A percentile compares a stretch with the other conserved stretches of the same genome.
These are phyloP conservation scores for Fomitopsis betulina DNA, from an alignment of 1,284 basidiomycete genomes.

Conservation along the genomic window DNA sequence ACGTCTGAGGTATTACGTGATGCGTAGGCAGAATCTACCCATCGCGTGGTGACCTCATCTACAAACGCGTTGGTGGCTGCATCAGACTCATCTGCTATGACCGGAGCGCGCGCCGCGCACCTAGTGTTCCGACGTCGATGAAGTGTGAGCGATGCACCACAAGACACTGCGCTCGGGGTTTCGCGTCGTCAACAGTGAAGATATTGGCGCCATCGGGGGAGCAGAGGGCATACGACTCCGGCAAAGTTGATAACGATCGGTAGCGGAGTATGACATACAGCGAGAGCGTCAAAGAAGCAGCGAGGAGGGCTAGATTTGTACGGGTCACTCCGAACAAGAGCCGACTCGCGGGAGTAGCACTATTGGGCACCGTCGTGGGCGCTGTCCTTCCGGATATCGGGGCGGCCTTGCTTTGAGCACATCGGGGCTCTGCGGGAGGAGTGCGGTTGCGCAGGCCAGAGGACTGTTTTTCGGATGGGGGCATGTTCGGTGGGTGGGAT, in stretches of 20 bases:
- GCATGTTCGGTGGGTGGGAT: neutral
- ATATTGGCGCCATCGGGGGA: constrained; percentile 44
- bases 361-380: neutral
- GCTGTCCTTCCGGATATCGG: neutral
- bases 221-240: constrained; percentile 52
- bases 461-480: neutral
- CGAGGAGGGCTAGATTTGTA: neutral
- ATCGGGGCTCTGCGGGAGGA: constrained; percentile 2
- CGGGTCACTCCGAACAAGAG: constrained; percentile 2
- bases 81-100: neutral
- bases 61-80: neutral
- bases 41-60: constrained; percentile 43
- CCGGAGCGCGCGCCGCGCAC: constrained; percentile 38
- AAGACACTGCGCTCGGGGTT: constrained; percentile 53
- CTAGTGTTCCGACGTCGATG: constrained; percentile 48
- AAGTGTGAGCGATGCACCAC: constrained; percentile 47
- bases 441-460: constrained; percentile 2
- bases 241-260: neutral
- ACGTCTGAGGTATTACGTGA: neutral
- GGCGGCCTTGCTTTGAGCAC: neutral
- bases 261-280: neutral
- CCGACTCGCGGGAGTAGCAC: constrained; percentile 2
- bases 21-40: constrained; percentile 23
- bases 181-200: constrained; percentile 55
- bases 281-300: constrained; percentile 3